These are phyloP conservation scores for Gymnopilus dilepis DNA, from an alignment of 768 basidiomycete species.

Conservation along the genomic window DNA sequence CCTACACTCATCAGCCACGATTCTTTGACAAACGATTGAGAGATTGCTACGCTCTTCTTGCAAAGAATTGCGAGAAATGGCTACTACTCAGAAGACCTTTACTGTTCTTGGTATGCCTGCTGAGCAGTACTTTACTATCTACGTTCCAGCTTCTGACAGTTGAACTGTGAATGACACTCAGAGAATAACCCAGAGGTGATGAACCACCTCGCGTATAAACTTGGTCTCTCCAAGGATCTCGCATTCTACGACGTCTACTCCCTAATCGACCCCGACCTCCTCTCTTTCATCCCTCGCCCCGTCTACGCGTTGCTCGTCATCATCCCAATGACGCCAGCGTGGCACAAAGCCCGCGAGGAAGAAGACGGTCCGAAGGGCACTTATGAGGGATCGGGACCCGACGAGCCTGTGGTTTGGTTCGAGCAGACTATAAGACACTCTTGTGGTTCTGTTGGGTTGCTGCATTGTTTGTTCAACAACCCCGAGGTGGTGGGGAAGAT, in stretches of 20 bases:
- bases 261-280: conserved; percentile 9
- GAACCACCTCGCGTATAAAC: conserved; percentile 14
- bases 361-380: conserved; percentile 7
- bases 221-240: conserved; percentile 13
- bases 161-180: not conserved
- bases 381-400: conserved; percentile 4
- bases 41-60: too few species aligned
- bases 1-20: too few species aligned
- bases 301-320: conserved; percentile 16
- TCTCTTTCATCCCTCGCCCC: conserved; percentile 18
- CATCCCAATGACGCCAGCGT: conserved; percentile 17
- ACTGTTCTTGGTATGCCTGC: conserved; percentile 14
- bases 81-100: conserved; percentile 8
- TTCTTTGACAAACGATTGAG: too few species aligned
- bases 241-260: conserved; percentile 22
- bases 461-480: conserved; percentile 15
- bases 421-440: conserved; percentile 16
- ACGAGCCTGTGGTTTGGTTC: conserved; percentile 22
- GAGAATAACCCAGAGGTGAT: conserved; percentile 23
- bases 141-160: not conserved
- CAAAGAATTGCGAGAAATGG: too few species aligned
- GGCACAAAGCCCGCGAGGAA: conserved; percentile 6
- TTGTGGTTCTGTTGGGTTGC: conserved; percentile 17
- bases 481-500: conserved; percentile 5
- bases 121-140: too few species aligned